A percentile compares a stretch with the other conserved stretches of the same genome.
Evolutionary conservation across 1,139 yeast species (phyloP).

Genomic region (Candida labiduridarum): DNA sequence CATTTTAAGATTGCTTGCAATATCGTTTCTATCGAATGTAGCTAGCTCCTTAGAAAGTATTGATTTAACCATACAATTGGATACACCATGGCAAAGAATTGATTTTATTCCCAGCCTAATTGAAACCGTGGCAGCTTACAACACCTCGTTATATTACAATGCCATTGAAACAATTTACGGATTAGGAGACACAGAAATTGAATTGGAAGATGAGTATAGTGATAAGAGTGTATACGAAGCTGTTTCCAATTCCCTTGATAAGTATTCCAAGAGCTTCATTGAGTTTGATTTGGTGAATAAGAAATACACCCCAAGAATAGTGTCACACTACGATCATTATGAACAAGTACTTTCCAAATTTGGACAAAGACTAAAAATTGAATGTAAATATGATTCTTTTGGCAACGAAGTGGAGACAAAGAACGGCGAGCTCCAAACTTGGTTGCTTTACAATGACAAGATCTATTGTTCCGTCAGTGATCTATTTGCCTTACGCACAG

Average conservation of each 20-base stretch:
- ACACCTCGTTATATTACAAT: slow-evolving; percentile 51
- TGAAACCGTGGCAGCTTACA: slow-evolving; percentile 56
- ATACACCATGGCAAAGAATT: slow-evolving; percentile 19
- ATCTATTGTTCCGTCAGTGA: slow-evolving; percentile 68
- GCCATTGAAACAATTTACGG: slow-evolving; percentile 42
- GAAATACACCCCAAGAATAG: slow-evolving; percentile 60
- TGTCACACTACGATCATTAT: slow-evolving; percentile 63
- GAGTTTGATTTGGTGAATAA: slow-evolving; percentile 57
- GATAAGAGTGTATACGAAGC: slow-evolving; percentile 42
- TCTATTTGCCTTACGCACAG: slow-evolving; percentile 57
- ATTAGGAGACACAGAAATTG: slow-evolving; percentile 23
- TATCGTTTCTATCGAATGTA: neutral
- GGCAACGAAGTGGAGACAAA: slow-evolving; percentile 28
- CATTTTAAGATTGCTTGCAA: neutral
- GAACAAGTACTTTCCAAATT: slow-evolving; percentile 26
- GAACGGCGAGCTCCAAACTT: slow-evolving; percentile 39
- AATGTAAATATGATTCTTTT: slow-evolving; percentile 39
- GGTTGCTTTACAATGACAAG: slow-evolving; percentile 55
- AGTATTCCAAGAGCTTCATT: slow-evolving; percentile 32
- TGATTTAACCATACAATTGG: slow-evolving; percentile 14
- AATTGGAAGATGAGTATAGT: slow-evolving; percentile 24
- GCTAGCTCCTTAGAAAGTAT: neutral
- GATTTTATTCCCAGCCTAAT: slow-evolving; percentile 48
- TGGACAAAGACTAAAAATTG: slow-evolving; percentile 19
- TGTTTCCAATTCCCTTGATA: slow-evolving; percentile 30